Evolutionary conservation across 768 basidiomycete species (phyloP).

Genomic region (Tulasnella sp.): DNA sequence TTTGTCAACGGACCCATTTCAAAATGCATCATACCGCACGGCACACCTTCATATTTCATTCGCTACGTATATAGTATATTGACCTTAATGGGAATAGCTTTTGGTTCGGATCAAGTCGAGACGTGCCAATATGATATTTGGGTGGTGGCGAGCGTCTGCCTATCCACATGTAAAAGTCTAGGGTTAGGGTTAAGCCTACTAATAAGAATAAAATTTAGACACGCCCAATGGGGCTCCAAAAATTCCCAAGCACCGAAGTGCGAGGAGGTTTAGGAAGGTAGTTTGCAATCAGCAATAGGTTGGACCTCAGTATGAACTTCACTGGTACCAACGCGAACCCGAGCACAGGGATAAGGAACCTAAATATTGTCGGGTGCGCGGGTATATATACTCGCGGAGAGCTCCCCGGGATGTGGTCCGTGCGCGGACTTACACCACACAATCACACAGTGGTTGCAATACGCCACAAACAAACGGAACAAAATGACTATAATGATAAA

Average conservation of each 20-base stretch:
- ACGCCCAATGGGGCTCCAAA: conserved; percentile 26
- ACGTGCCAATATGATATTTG: background rate
- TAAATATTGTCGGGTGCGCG: background rate
- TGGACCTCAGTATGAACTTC: conserved; percentile 36
- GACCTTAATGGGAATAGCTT: background rate
- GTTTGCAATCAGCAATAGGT: conserved; percentile 36
- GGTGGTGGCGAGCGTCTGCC: too few relatives aligned
- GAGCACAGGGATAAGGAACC: conserved; percentile 34
- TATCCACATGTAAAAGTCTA: background rate
- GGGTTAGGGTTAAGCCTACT: conserved; percentile 28
- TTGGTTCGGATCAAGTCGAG: background rate
- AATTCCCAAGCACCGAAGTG: conserved; percentile 33
- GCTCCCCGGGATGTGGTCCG: background rate
- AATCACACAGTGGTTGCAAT: conserved; percentile 7
- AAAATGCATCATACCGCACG: background rate
- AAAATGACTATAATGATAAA: too few relatives aligned
- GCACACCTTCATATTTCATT: background rate
- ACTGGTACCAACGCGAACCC: conserved; percentile 35
- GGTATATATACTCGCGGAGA: conserved; percentile 14
- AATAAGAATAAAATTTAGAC: conserved; percentile 11
- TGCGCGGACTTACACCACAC: conserved; percentile 22
- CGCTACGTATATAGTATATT: background rate
- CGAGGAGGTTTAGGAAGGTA: conserved; percentile 32
- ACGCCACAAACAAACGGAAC: background rate
- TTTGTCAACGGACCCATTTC: background rate